Percentiles rank a stretch among this genome's conserved stretches.
Evolutionary conservation across 2,329 filamentous ascomycete species (phyloP).

Genomic region (Geosmithia morbida): DNA sequence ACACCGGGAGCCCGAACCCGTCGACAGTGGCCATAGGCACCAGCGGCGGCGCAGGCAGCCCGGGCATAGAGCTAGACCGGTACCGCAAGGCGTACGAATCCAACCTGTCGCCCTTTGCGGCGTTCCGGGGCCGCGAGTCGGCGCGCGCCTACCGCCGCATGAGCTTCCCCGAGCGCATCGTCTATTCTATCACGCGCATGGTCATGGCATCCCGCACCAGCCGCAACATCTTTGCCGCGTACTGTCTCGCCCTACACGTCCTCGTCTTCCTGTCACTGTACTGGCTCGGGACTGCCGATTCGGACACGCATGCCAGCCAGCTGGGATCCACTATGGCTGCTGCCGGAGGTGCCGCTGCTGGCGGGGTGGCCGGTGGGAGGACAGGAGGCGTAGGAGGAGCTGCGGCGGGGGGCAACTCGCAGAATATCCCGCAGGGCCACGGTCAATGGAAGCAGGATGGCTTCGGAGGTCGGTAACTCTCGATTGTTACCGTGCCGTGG

Average conservation of each 20-base stretch:
- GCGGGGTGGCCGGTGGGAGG: slow-evolving; percentile 7
- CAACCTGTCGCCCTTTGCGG: slow-evolving; percentile 89
- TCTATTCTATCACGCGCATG: slow-evolving; percentile 83
- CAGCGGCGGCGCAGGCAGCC: slow-evolving; percentile 32
- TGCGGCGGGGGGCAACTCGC: slow-evolving; percentile 8
- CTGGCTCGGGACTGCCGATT: slow-evolving; percentile 59
- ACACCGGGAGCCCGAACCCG: slow-evolving; percentile 60
- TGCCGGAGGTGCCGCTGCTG: slow-evolving; percentile 27
- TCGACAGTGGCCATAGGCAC: slow-evolving; percentile 50
- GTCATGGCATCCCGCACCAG: slow-evolving; percentile 82
- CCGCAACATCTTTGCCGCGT: slow-evolving; percentile 84
- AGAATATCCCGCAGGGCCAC: slow-evolving; percentile 14
- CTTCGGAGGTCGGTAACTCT: slow-evolving; percentile 27
- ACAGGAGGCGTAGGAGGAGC: slow-evolving; percentile 15
- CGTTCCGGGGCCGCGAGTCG: slow-evolving; percentile 87
- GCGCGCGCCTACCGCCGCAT: slow-evolving; percentile 84
- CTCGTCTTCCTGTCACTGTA: slow-evolving; percentile 80
- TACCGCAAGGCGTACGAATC: slow-evolving; percentile 91
- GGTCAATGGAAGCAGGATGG: slow-evolving; percentile 52
- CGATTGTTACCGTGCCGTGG: neutral
- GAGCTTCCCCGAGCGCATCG: slow-evolving; percentile 77
- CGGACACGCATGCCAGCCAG: slow-evolving; percentile 44
- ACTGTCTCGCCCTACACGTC: slow-evolving; percentile 78
- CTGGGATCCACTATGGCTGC: slow-evolving; percentile 32
- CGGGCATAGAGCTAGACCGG: slow-evolving; percentile 55